Percentiles rank a stretch among this genome's conserved stretches.
phyloP scores from a whole-genome alignment of 495 filamentous ascomycete genomes.

The Aspergillus bertholletiae region DNA sequence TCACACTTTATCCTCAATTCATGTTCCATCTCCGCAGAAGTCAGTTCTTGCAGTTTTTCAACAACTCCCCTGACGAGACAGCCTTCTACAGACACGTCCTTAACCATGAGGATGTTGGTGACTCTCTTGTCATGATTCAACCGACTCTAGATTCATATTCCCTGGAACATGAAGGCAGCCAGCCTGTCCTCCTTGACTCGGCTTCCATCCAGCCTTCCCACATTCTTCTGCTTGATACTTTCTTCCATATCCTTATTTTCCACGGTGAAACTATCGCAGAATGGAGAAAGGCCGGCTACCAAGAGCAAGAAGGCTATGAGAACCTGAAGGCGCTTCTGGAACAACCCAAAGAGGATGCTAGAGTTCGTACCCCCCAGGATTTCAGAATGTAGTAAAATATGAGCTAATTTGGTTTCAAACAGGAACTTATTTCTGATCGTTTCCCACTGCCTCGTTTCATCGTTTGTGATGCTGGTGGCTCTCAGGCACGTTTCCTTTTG shows the following conservation, averaged over 20 bases:
- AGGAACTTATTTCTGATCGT: slow-evolving; percentile 96
- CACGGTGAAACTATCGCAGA: slow-evolving; percentile 97
- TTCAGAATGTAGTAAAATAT: background rate
- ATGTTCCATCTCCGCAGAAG: slow-evolving; percentile 98
- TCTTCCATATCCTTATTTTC: slow-evolving; percentile 99
- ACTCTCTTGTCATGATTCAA: slow-evolving; percentile 98
- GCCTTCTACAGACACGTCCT: slow-evolving; percentile 97
- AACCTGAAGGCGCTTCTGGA: slow-evolving; percentile 89
- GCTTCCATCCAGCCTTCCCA: slow-evolving; percentile 93
- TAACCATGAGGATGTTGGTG: slow-evolving; percentile 95
- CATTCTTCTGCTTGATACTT: slow-evolving; percentile 93
- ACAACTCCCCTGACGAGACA: slow-evolving; percentile 98
- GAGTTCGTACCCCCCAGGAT: slow-evolving; percentile 49
- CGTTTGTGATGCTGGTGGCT: slow-evolving; percentile 96
- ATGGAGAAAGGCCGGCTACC: slow-evolving; percentile 97
- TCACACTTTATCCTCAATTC: slow-evolving; percentile 98
- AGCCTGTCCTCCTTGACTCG: slow-evolving; percentile 91
- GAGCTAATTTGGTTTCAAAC: slow-evolving; percentile 5
- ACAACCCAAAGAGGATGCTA: slow-evolving; percentile 95
- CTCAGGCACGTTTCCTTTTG: slow-evolving; percentile 94
- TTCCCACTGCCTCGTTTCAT: slow-evolving; percentile 98
- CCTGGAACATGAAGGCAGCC: slow-evolving; percentile 85
- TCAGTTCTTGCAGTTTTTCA: slow-evolving; percentile 99
- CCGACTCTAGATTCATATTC: slow-evolving; percentile 97
- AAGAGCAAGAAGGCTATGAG: slow-evolving; percentile 97